Evolutionary conservation across 2,329 filamentous ascomycete species (phyloP).

Genomic region (Aureobasidium vineae): DNA sequence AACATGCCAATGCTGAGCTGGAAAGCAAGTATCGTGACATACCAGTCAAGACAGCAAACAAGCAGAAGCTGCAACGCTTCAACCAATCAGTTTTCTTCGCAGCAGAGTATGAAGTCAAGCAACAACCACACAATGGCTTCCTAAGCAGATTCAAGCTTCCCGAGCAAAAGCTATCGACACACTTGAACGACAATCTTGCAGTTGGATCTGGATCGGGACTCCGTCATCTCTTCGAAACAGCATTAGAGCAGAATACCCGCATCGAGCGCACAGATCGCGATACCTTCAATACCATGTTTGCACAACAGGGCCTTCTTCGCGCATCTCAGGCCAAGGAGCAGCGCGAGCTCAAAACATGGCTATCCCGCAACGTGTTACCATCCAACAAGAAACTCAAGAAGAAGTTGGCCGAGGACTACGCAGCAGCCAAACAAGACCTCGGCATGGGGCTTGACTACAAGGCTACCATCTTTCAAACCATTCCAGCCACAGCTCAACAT

Average conservation of each 20-base stretch:
- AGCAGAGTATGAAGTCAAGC: not conserved
- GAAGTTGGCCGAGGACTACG: constrained; percentile 13
- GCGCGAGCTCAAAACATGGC: constrained; percentile 15
- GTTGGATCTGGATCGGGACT: constrained; percentile 15
- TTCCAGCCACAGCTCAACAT: not conserved
- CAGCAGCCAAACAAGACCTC: constrained; percentile 18
- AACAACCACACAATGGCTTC: not conserved
- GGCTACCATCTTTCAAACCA: constrained; percentile 18
- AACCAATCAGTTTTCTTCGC: constrained; percentile 26
- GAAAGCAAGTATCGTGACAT: constrained; percentile 5
- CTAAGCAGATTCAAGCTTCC: constrained; percentile 20
- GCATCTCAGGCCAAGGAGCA: constrained; percentile 17
- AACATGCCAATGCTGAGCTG: constrained; percentile 3
- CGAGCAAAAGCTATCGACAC: not conserved
- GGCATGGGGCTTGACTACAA: constrained; percentile 21
- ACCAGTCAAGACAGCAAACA: not conserved
- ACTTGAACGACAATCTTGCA: constrained; percentile 6
- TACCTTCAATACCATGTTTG: constrained; percentile 24
- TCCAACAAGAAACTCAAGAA: constrained; percentile 18
- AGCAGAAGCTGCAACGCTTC: constrained; percentile 21
- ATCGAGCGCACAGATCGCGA: constrained; percentile 19
- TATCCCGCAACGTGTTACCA: constrained; percentile 10
- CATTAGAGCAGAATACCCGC: constrained; percentile 10
- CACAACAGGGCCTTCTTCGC: constrained; percentile 17
- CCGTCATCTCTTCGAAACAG: constrained; percentile 16